Evolutionary conservation across 371 early-diverging fungal species (phyloP).

Genomic region (Zopfochytrium polystomum): DNA sequence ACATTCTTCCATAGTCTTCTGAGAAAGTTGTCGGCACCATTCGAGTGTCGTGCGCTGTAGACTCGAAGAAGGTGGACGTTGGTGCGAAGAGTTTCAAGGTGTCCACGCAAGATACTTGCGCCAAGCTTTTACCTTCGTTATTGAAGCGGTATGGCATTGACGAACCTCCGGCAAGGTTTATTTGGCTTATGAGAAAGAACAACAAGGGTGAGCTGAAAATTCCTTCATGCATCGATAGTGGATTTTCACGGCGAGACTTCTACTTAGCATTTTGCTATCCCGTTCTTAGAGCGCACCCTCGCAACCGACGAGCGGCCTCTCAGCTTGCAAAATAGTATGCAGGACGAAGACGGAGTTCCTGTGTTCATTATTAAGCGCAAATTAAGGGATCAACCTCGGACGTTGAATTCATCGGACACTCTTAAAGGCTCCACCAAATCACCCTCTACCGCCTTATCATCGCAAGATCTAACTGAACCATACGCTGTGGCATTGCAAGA

Average conservation of each 20-base stretch:
- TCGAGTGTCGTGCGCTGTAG: slow-evolving; percentile 64
- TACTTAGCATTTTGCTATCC: too few relatives aligned
- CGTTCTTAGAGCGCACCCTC: slow-evolving; percentile 77
- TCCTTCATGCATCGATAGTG: too few relatives aligned
- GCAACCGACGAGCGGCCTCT: slow-evolving; percentile 81
- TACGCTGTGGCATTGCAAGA: neutral
- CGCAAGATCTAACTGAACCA: neutral
- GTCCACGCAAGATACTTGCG: slow-evolving; percentile 75
- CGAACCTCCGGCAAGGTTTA: slow-evolving; percentile 70
- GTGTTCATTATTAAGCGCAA: neutral
- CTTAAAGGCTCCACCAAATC: too few relatives aligned
- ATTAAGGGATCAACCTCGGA: too few relatives aligned
- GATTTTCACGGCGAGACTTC: too few relatives aligned
- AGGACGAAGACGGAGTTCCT: slow-evolving; percentile 29
- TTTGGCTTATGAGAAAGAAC: slow-evolving; percentile 15
- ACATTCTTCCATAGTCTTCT: too few relatives aligned
- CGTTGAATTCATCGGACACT: too few relatives aligned
- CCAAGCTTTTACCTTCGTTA: slow-evolving; percentile 79
- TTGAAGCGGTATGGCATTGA: slow-evolving; percentile 87
- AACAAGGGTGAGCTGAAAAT: slow-evolving; percentile 21
- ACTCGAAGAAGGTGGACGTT: slow-evolving; percentile 49
- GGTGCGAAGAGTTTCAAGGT: slow-evolving; percentile 85
- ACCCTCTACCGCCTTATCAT: neutral
- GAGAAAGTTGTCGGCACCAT: slow-evolving; percentile 56
- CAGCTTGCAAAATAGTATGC: slow-evolving; percentile 72